Base-by-base conservation (phyloP, 2,329 filamentous ascomycete genomes). In the Penicillium frequentans region DNA sequence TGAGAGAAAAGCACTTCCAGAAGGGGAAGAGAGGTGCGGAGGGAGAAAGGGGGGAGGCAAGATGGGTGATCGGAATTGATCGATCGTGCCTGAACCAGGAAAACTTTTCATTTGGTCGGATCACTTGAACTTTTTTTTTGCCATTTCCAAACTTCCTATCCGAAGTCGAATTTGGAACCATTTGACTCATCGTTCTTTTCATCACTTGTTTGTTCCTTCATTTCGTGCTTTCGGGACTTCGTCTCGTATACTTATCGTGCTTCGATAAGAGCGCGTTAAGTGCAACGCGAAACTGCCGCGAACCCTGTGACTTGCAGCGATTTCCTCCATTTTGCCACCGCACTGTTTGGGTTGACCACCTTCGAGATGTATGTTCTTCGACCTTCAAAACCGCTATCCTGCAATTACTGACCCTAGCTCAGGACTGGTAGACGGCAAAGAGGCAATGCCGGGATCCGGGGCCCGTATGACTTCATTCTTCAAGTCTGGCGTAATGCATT, bases 391-490 rank as follows among this genome's bases (percentile, higher is more conserved):
- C 39, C 14, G 19, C 19, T 46, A 26, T 16, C 19, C 3, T 29
- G 14, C 8, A 35, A 10, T 16, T 48, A 14, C 26, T 48, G n/a
- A 42, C 23, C 11, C 37, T 7, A 8, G 31, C n/a, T 16, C 44
- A 73, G 71, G 71, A 60, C 65, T 42, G 62, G 61, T 29, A 64
- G 71, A 66, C 65, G 71, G 52, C 64, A 65, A 47, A 65, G 46
- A 68, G 69, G 49, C 13, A 44, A 26, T 23, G 27, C 9, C n/a
- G 75, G 74, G 37, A 75, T 75, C 43, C 64, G 73, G 51, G 73
- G 73, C 60, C 85, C 85, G 73, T 81, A 73, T 66, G 78, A 74
- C 44, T 48, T 55, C 50, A 56, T 52, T 14, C 16, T n/a, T 31
- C 24, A 29, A 31, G 26, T 54, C 13, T 27, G 54, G 6, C 46